Base-by-base conservation (phyloP, 768 basidiomycete species). In the Boletus rubescentipes region DNA sequence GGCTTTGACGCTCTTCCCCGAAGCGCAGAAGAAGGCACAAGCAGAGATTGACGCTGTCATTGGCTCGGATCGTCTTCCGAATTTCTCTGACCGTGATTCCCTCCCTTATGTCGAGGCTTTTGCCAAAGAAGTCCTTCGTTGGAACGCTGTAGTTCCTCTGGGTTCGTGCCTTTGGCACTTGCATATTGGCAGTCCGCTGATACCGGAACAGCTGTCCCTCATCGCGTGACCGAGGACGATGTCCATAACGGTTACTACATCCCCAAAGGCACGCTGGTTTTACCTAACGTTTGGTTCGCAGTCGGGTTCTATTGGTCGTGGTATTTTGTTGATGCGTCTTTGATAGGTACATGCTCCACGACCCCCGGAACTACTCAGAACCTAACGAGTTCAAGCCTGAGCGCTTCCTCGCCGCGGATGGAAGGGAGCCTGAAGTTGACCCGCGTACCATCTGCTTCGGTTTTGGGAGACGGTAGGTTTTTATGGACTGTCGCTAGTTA, bases 361-460 rank as follows among this genome's bases (percentile, higher is more conserved):
- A 72, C 46, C 60, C 69, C 1, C 52, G 54, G 55, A 75, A 69
- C 26, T 87, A 87, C 65, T 61, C 72, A 34, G 72, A 82, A 40
- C 85, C 85, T 4, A 71, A 78, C 54, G 62, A 66, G 47, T 87
- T 87, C 64, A 78, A 77, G 41, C 86, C 86, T 20, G 82, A 82
- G 47, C 80, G 86, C 30, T 87, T 81, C 67, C 71, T 87, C 31
- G 69, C 74, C 2, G 48, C 47, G 14, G 57, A 64, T 5, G 65
- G 62, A 37, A 66, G 68, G 38, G 58, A 67, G 40, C 77, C 77
- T 30, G 81, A 86, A 61, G 65, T 61, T 18, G 85, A 87, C 67
- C 83, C 85, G 54, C 81, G 80, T 50, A 75, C 75, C 44, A 64
- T 84, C 43, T 84, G 81, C 61, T 89, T 87, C 69, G 87, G 87